phyloP scores from a whole-genome alignment of 2,329 filamentous ascomycete genomes.

The Fusarium robinianum region DNA sequence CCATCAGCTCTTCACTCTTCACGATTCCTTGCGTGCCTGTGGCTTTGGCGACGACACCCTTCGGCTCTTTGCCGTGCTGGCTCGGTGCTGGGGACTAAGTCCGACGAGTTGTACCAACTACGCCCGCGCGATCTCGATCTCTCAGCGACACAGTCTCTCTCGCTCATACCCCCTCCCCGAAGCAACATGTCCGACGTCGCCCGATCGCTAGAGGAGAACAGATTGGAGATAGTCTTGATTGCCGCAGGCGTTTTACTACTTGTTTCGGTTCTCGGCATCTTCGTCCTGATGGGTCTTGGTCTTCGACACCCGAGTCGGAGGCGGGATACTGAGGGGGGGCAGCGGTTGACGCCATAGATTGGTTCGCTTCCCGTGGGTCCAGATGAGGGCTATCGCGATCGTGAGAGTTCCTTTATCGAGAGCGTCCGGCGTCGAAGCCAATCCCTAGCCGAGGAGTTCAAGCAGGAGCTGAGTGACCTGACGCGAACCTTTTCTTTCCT shows the following conservation, averaged over 20 bases:
- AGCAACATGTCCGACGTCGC: constrained; percentile 32
- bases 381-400: constrained; percentile 22
- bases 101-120: constrained; percentile 7
- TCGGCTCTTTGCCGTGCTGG: neutral
- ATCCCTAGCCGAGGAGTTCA: constrained; percentile 34
- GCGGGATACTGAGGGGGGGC: constrained; percentile 24
- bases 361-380: constrained; percentile 16
- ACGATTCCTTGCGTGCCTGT: too few relatives aligned
- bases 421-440: constrained; percentile 36
- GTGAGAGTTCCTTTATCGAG: constrained; percentile 28
- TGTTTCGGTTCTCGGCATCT: constrained; percentile 39
- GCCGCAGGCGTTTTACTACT: constrained; percentile 41
- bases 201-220: constrained; percentile 35
- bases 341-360: constrained; percentile 26
- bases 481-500: constrained; percentile 25
- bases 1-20: neutral
- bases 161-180: neutral
- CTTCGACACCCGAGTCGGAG: constrained; percentile 20
- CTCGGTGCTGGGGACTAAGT: constrained; percentile 5
- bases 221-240: constrained; percentile 43
- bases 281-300: constrained; percentile 39
- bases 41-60: too few relatives aligned
- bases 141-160: too few relatives aligned
- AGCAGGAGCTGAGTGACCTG: constrained; percentile 29
- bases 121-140: neutral